Percentiles rank a stretch among this genome's conserved stretches.
phyloP scores from a whole-genome alignment of 179 eudicot genomes.

The Actinidia chinensis region DNA sequence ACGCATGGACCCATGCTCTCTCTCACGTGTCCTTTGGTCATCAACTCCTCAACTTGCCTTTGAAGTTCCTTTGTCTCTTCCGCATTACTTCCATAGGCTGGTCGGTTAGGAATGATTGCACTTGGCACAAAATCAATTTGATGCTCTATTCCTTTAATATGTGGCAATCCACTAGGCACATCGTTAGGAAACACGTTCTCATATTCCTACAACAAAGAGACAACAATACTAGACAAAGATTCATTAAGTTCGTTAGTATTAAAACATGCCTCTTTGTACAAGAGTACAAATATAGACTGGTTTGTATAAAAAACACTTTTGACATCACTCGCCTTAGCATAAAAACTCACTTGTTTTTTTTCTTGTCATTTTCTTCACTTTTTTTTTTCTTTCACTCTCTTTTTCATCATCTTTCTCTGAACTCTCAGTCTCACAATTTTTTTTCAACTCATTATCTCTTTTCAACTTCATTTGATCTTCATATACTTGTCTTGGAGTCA shows the following conservation, averaged over 20 bases:
- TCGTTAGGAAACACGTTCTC: background rate
- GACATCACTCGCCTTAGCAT: background rate
- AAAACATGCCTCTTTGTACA: background rate
- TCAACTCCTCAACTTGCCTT: background rate
- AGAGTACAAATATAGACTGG: background rate
- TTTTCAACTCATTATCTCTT: background rate
- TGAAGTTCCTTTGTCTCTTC: slow-evolving; percentile 1
- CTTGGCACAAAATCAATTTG: background rate
- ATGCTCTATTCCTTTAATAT: background rate
- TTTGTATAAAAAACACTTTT: background rate
- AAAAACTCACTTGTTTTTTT: background rate
- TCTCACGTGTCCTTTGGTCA: background rate
- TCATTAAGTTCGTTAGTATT: background rate
- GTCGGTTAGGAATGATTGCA: background rate
- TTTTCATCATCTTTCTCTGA: background rate
- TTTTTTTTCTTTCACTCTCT: background rate
- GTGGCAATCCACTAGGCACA: background rate
- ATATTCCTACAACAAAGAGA: background rate
- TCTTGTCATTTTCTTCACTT: too few relatives aligned
- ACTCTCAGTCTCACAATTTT: too few relatives aligned
- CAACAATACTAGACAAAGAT: background rate
- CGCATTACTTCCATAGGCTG: background rate
- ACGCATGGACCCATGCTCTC: slow-evolving; percentile 15
- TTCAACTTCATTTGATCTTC: too few relatives aligned
- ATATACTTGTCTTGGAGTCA: too few relatives aligned